A percentile compares a stretch with the other conserved stretches of the same genome.
These are phyloP conservation scores for Coemansia sp. DNA, from an alignment of 192 early-diverging fungal genomes.

Conservation along the genomic window DNA sequence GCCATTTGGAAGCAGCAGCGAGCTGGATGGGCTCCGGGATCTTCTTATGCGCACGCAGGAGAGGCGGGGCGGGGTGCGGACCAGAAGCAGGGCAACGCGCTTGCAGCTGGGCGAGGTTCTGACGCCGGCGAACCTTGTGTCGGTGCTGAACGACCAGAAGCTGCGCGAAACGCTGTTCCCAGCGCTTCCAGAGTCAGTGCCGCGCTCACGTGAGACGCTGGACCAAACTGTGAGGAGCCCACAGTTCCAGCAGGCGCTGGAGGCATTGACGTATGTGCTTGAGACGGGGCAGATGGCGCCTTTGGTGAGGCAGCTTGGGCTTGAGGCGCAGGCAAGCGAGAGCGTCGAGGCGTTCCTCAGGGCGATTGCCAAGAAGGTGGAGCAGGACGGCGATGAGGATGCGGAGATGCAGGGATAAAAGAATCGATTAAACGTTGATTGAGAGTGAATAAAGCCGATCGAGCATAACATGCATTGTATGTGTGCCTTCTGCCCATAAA, in stretches of 20 bases:
- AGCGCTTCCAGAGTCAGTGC: slow-evolving; percentile 38
- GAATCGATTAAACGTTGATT: background rate
- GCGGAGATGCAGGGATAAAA: slow-evolving; percentile 23
- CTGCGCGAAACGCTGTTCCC: slow-evolving; percentile 48
- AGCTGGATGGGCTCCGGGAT: slow-evolving; percentile 33
- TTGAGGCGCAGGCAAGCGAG: slow-evolving; percentile 41
- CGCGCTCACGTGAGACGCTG: slow-evolving; percentile 13
- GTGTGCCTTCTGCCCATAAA: background rate
- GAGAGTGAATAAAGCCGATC: too few relatives aligned
- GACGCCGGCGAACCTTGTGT: slow-evolving; percentile 28
- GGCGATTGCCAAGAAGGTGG: slow-evolving; percentile 46
- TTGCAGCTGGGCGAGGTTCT: slow-evolving; percentile 48
- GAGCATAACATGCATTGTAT: too few relatives aligned
- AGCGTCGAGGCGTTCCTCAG: slow-evolving; percentile 50
- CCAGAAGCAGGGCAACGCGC: background rate
- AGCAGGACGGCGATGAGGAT: slow-evolving; percentile 32
- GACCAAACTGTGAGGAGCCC: slow-evolving; percentile 43
- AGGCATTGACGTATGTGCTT: slow-evolving; percentile 41
- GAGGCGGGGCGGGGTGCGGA: background rate
- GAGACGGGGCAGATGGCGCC: slow-evolving; percentile 52
- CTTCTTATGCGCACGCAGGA: slow-evolving; percentile 30
- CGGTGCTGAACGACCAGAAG: slow-evolving; percentile 33
- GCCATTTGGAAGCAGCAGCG: slow-evolving; percentile 15
- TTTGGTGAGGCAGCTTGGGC: slow-evolving; percentile 49
- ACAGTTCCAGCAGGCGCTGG: slow-evolving; percentile 55